phyloP scores from a whole-genome alignment of 2,329 filamentous ascomycete species.

The Didymella segeticola region DNA sequence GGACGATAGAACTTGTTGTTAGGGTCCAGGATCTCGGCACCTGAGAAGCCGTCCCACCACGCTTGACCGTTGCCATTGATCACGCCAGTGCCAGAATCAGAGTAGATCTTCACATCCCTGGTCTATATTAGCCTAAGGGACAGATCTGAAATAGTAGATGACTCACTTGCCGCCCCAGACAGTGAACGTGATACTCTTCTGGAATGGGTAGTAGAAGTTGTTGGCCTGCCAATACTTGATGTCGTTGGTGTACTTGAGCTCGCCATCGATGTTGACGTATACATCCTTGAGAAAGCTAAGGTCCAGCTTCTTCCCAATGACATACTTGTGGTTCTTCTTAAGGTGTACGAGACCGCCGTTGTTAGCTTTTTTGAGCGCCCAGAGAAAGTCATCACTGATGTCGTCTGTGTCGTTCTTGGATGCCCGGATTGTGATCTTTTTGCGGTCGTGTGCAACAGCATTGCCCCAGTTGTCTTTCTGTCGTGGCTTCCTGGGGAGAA shows the following conservation, averaged over 20 bases:
- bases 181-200: constrained; percentile 67
- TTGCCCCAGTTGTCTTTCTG: constrained; percentile 43
- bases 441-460: constrained; percentile 46
- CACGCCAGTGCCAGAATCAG: constrained; percentile 53
- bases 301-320: constrained; percentile 66
- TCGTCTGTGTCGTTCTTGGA: constrained; percentile 64
- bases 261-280: constrained; percentile 65
- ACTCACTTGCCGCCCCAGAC: constrained; percentile 64
- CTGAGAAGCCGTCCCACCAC: constrained; percentile 57
- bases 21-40: constrained; percentile 58
- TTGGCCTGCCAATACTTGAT: constrained; percentile 59
- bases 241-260: constrained; percentile 57
- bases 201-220: constrained; percentile 59
- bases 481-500: constrained; percentile 17
- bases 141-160: background rate
- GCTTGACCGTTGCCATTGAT: constrained; percentile 61
- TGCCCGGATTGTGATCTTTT: constrained; percentile 59
- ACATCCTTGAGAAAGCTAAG: constrained; percentile 65
- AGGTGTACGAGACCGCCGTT: constrained; percentile 65
- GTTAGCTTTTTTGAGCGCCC: constrained; percentile 63
- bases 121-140: constrained; percentile 6
- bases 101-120: constrained; percentile 62
- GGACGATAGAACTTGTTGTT: constrained; percentile 65
- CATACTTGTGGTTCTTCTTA: constrained; percentile 60
- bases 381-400: constrained; percentile 62